Conservation (phyloP, 768 basidiomycete genomes). For the Tricholoma sp. region DNA sequence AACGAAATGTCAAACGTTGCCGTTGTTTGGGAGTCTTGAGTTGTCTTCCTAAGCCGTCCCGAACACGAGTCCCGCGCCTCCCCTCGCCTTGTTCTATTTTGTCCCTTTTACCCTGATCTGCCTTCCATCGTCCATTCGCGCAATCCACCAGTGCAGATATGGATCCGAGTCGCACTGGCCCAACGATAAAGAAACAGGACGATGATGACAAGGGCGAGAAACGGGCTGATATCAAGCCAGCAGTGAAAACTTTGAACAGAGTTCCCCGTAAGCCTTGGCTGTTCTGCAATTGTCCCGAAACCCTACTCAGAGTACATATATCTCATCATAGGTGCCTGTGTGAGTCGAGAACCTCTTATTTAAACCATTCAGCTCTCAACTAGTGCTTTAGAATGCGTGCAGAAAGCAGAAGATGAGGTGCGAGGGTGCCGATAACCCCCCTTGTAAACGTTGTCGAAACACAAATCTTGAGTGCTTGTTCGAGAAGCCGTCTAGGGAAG, state of each 20-base stretch:
- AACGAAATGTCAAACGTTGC: neutral
- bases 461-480: slow-evolving; percentile 90
- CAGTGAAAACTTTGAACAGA: slow-evolving; percentile 74
- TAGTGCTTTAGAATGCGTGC: slow-evolving; percentile 73
- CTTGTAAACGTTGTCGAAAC: slow-evolving; percentile 90
- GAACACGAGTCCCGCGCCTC: slow-evolving; percentile 13
- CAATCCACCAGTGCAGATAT: slow-evolving; percentile 17
- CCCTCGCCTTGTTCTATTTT: slow-evolving; percentile 11
- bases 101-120: slow-evolving; percentile 12
- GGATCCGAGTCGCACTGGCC: slow-evolving; percentile 28
- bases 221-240: slow-evolving; percentile 63
- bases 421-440: slow-evolving; percentile 93
- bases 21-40: slow-evolving; percentile 10
- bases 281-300: slow-evolving; percentile 13
- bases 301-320: slow-evolving; percentile 13
- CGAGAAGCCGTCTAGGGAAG: slow-evolving; percentile 88
- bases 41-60: neutral
- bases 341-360: slow-evolving; percentile 30
- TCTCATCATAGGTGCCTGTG: slow-evolving; percentile 65
- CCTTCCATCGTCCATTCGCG: slow-evolving; percentile 11
- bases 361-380: slow-evolving; percentile 8
- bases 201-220: slow-evolving; percentile 54
- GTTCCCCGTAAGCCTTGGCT: slow-evolving; percentile 66
- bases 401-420: slow-evolving; percentile 97
- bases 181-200: slow-evolving; percentile 57